Conservation (phyloP, 768 basidiomycete species). For the Boletus reticulatus region DNA sequence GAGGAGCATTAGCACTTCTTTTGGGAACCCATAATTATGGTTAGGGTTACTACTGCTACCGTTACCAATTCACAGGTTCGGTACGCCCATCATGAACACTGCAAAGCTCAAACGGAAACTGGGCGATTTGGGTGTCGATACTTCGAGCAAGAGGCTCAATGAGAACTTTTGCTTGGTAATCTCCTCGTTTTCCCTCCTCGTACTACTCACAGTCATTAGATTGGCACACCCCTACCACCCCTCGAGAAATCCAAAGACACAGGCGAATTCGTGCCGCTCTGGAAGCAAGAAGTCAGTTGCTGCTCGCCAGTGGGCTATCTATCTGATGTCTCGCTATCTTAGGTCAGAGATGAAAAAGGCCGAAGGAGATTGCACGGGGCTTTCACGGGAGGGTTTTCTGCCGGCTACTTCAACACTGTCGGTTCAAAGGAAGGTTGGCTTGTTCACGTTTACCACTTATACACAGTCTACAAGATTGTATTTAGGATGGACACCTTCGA, state of each 20-base stretch:
- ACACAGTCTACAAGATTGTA: background rate
- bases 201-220: constrained; percentile 43
- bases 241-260: constrained; percentile 92
- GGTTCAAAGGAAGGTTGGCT: constrained; percentile 89
- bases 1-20: background rate
- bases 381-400: constrained; percentile 97
- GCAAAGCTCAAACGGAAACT: constrained; percentile 80
- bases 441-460: background rate
- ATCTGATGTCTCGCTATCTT: constrained; percentile 14
- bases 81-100: constrained; percentile 37
- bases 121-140: constrained; percentile 74
- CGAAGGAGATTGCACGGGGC: constrained; percentile 93
- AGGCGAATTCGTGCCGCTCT: constrained; percentile 93
- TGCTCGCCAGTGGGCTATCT: constrained; percentile 17
- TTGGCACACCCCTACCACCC: constrained; percentile 92
- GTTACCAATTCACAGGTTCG: background rate
- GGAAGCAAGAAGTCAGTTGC: constrained; percentile 91
- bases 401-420: constrained; percentile 95
- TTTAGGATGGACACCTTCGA: constrained; percentile 91
- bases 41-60: constrained; percentile 12
- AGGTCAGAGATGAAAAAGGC: constrained; percentile 94
- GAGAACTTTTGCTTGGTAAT: constrained; percentile 84
- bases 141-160: constrained; percentile 64
- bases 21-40: constrained; percentile 14
- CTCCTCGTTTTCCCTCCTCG: background rate